A percentile compares a stretch with the other conserved stretches of the same genome.
Evolutionary conservation across 805 yeast genomes (phyloP).

Genomic region (Metschnikowia noctiluminum): DNA sequence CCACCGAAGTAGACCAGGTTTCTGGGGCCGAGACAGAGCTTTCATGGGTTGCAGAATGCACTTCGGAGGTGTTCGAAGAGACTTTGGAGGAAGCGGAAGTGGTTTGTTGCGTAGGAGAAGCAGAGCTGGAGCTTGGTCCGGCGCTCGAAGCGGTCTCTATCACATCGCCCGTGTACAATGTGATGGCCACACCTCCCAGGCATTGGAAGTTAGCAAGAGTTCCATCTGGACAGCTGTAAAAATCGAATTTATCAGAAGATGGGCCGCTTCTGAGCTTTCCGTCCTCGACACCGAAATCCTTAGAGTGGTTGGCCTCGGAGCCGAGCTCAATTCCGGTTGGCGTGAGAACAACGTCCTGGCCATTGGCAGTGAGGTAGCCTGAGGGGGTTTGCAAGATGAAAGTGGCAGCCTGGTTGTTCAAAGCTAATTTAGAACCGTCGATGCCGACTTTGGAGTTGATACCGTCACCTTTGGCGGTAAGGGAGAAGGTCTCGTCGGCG

Average conservation of each 20-base stretch:
- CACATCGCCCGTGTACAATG: constrained; percentile 9
- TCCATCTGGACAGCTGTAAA: constrained; percentile 26
- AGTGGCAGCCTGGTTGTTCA: constrained; percentile 14
- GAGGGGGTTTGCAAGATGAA: constrained; percentile 29
- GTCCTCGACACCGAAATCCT: constrained; percentile 26
- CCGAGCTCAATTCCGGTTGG: constrained; percentile 17
- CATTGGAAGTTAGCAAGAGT: constrained; percentile 15
- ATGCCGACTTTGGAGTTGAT: constrained; percentile 21
- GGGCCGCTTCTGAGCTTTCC: constrained; percentile 25
- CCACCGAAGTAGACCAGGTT: background rate
- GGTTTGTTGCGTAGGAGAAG: constrained; percentile 18
- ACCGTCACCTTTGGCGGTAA: constrained; percentile 26
- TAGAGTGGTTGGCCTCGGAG: constrained; percentile 20
- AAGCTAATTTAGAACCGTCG: constrained; percentile 15
- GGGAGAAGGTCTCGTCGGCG: constrained; percentile 31
- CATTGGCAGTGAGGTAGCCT: constrained; percentile 26
- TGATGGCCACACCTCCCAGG: constrained; percentile 10
- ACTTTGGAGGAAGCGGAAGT: background rate
- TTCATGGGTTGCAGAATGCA: background rate
- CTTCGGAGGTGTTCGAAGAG: constrained; percentile 15
- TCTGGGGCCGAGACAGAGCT: background rate
- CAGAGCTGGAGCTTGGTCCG: constrained; percentile 21
- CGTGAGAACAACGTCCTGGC: constrained; percentile 17
- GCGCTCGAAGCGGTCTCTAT: constrained; percentile 23
- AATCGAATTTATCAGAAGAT: constrained; percentile 15